phyloP scores from a whole-genome alignment of 2,329 filamentous ascomycete species.

The Penicillium fuscoglaucum region DNA sequence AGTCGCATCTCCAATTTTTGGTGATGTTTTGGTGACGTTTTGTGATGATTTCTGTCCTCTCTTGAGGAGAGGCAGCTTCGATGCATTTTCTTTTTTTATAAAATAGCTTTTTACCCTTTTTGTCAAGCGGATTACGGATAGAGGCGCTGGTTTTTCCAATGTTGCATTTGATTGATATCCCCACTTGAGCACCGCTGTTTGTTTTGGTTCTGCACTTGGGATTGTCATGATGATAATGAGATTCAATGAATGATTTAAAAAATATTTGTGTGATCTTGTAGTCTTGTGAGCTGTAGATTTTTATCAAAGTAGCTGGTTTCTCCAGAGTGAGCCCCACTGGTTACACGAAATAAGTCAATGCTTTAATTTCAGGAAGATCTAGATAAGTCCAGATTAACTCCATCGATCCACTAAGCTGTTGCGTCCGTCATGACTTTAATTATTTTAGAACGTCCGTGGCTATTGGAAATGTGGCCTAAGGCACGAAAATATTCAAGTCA shows the following conservation, averaged over 20 bases:
- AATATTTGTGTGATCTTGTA: slow-evolving; percentile 1
- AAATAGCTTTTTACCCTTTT: slow-evolving; percentile 18
- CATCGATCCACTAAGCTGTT: background rate
- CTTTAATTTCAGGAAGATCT: no score
- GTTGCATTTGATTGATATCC: slow-evolving; percentile 30
- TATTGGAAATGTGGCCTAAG: background rate
- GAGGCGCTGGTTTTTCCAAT: slow-evolving; percentile 34
- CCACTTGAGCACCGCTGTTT: slow-evolving; percentile 23
- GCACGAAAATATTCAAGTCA: background rate
- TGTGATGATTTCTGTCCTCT: slow-evolving; percentile 20
- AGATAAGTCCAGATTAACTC: background rate
- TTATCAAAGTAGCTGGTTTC: background rate
- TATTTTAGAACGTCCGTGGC: background rate
- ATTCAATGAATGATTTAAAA: slow-evolving; percentile 24
- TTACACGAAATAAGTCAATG: no score
- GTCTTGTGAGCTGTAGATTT: background rate
- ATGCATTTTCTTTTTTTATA: slow-evolving; percentile 24
- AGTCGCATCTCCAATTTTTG: slow-evolving; percentile 2
- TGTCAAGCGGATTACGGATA: slow-evolving; percentile 30
- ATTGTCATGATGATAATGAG: slow-evolving; percentile 29
- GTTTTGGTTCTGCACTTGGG: slow-evolving; percentile 19
- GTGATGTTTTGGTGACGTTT: background rate
- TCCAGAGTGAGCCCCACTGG: background rate
- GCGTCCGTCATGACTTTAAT: background rate
- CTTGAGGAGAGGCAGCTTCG: slow-evolving; percentile 13